phyloP scores from a whole-genome alignment of 495 filamentous ascomycete genomes.

The Talaromyces borbonicus region DNA sequence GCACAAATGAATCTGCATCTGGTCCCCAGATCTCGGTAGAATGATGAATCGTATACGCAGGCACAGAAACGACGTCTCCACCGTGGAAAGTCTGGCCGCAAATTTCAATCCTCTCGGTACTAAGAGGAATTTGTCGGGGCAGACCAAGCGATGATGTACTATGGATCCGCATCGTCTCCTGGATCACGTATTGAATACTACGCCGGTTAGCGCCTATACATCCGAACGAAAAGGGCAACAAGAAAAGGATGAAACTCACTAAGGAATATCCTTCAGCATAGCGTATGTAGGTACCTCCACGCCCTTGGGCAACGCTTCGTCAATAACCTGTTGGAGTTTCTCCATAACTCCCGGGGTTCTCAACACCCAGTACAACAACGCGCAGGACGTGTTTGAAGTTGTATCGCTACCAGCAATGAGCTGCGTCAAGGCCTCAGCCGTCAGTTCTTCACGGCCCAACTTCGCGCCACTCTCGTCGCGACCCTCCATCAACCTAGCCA shows the following conservation, averaged over 20 bases:
- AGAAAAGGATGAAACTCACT: constrained; percentile 30
- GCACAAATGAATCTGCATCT: constrained; percentile 68
- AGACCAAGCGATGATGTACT: constrained; percentile 82
- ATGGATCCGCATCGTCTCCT: constrained; percentile 86
- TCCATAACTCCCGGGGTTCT: constrained; percentile 59
- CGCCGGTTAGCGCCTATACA: constrained; percentile 3
- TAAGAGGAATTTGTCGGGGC: constrained; percentile 64
- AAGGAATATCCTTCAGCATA: constrained; percentile 64
- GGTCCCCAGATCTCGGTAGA: constrained; percentile 71
- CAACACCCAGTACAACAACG: constrained; percentile 67
- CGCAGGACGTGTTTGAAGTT: constrained; percentile 82
- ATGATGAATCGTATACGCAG: constrained; percentile 84
- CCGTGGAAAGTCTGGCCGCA: constrained; percentile 56
- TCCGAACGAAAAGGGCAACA: not conserved
- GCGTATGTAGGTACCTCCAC: constrained; percentile 59
- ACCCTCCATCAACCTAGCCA: constrained; percentile 78
- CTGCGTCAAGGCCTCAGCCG: constrained; percentile 82
- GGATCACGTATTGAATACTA: constrained; percentile 64
- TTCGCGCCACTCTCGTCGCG: constrained; percentile 68
- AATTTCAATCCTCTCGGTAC: constrained; percentile 43
- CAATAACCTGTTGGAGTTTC: constrained; percentile 64
- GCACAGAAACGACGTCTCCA: constrained; percentile 72
- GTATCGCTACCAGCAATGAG: constrained; percentile 88
- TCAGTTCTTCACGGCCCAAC: constrained; percentile 68
- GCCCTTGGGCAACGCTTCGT: constrained; percentile 51